A percentile compares a stretch with the other conserved stretches of the same genome.
Conservation (phyloP, 176 grass and related monocot species). For the Sorghum bicolor region DNA sequence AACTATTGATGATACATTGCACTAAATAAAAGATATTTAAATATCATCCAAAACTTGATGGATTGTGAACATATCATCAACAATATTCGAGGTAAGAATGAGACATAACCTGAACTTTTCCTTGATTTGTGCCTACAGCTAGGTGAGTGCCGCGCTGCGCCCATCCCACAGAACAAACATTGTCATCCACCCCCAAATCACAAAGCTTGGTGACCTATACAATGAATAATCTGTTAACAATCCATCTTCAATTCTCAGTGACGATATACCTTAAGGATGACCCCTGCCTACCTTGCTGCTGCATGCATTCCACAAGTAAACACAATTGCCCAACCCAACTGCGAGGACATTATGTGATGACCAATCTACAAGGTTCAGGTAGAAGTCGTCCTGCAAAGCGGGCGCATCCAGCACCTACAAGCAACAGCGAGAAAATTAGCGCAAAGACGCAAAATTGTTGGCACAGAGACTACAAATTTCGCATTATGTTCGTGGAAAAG, state of each 20-base stretch:
- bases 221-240: not conserved
- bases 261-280: not conserved
- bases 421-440: not conserved
- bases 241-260: not conserved
- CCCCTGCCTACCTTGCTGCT: conserved; percentile 76
- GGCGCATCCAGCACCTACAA: conserved; percentile 93
- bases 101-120: conserved; percentile 78
- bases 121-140: conserved; percentile 87
- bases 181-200: conserved; percentile 85
- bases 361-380: conserved; percentile 98
- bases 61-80: not conserved
- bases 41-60: not conserved
- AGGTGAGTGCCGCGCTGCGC: conserved; percentile 81
- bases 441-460: not conserved
- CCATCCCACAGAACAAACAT: conserved; percentile 92
- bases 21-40: not conserved
- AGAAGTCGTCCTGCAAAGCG: conserved; percentile 98
- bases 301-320: conserved; percentile 98
- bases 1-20: not conserved
- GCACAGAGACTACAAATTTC: not conserved
- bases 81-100: not conserved
- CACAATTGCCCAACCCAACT: conserved; percentile 87
- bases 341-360: conserved; percentile 94
- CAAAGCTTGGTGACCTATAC: conserved; percentile 92
- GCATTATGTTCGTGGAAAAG: not conserved